Percentiles rank a stretch among this genome's conserved stretches.
Evolutionary conservation across 192 early-diverging fungal genomes (phyloP).

Genomic region (Mortierella hygrophila): DNA sequence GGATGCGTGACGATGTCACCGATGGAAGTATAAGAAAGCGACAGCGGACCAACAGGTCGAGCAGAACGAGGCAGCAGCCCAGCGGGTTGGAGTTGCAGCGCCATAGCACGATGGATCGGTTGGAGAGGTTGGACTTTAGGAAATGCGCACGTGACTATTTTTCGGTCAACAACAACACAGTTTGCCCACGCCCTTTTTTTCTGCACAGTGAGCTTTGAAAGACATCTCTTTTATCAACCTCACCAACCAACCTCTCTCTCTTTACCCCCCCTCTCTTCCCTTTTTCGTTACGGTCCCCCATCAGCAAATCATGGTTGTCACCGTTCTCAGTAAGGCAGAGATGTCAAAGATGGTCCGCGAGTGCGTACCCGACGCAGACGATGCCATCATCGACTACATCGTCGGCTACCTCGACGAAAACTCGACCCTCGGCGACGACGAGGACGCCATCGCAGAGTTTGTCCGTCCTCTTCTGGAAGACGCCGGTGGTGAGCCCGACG

Average conservation of each 20-base stretch:
- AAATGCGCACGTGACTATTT: not conserved
- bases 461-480: slow-evolving; percentile 78
- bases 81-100: not conserved
- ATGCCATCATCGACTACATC: slow-evolving; percentile 83
- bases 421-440: slow-evolving; percentile 63
- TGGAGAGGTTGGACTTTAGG: slow-evolving; percentile 1
- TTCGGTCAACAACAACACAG: not conserved
- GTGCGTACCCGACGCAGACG: slow-evolving; percentile 79
- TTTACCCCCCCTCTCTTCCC: not conserved
- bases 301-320: slow-evolving; percentile 34
- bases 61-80: not conserved
- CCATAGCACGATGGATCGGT: not conserved
- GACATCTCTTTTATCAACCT: not conserved
- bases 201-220: not conserved
- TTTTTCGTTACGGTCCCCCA: not conserved
- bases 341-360: slow-evolving; percentile 64
- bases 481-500: slow-evolving; percentile 70
- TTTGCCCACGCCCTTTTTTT: not conserved
- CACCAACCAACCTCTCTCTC: not conserved
- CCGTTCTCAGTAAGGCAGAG: slow-evolving; percentile 47
- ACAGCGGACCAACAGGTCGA: not conserved
- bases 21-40: not conserved
- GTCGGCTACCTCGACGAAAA: slow-evolving; percentile 79
- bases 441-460: slow-evolving; percentile 74
- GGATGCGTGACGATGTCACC: not conserved